These are phyloP conservation scores for Solanum hybrid DNA, from an alignment of 305 asterid species.

Conservation along the genomic window DNA sequence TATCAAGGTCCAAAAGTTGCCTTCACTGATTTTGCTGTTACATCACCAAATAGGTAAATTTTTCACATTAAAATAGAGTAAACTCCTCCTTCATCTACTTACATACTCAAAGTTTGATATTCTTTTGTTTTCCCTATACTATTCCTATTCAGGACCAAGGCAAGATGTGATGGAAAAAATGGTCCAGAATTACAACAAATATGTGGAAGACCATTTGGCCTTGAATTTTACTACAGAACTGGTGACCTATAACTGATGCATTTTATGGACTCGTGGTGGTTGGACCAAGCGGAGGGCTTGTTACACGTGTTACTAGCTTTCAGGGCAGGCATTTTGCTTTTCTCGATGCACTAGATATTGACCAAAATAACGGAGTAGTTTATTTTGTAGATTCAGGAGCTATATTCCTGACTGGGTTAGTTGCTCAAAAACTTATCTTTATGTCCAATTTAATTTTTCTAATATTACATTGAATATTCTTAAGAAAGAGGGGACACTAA, in stretches of 20 bases:
- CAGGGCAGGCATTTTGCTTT: neutral
- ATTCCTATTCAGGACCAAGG: slow-evolving; percentile 1
- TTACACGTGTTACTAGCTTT: neutral
- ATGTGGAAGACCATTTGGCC: slow-evolving; percentile 11
- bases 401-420: neutral
- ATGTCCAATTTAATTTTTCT: neutral
- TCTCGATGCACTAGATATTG: neutral
- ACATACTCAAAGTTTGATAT: neutral
- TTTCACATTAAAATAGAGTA: neutral
- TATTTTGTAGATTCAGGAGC: slow-evolving; percentile 6
- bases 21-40: slow-evolving; percentile 2
- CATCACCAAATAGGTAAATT: neutral
- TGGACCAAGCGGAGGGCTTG: slow-evolving; percentile 2
- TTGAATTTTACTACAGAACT: neutral
- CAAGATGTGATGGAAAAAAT: slow-evolving; percentile 6
- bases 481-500: neutral
- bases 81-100: neutral
- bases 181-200: neutral
- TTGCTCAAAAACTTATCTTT: neutral
- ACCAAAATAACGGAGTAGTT: neutral
- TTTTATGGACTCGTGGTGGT: slow-evolving; percentile 3
- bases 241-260: neutral
- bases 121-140: neutral
- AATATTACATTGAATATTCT: neutral
- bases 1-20: neutral